These are phyloP conservation scores for Barnettozyma populi DNA, from an alignment of 805 yeast species.

Conservation along the genomic window DNA sequence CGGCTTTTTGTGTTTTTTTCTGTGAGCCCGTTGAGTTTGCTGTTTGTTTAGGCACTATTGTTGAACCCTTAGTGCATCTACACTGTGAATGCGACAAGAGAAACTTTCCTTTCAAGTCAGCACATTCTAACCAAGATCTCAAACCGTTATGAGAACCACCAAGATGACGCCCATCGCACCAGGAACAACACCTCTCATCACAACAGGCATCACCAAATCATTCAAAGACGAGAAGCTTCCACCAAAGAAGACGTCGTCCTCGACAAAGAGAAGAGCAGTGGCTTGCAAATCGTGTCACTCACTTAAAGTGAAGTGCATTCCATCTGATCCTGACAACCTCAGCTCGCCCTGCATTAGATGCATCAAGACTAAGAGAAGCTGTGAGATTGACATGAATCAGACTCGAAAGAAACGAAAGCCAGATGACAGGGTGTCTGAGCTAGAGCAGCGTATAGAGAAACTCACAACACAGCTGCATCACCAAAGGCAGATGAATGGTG, in stretches of 20 bases:
- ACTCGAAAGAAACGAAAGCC: slow-evolving; percentile 42
- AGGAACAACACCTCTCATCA: neutral
- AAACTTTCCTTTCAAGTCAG: no score
- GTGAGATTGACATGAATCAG: slow-evolving; percentile 63
- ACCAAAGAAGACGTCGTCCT: neutral
- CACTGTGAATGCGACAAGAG: no score
- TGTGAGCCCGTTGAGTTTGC: neutral
- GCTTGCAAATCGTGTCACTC: slow-evolving; percentile 77
- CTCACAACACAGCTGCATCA: slow-evolving; percentile 18
- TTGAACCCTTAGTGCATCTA: no score
- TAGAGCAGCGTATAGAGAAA: slow-evolving; percentile 27
- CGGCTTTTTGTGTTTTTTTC: neutral
- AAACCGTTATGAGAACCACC: neutral
- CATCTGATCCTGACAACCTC: slow-evolving; percentile 53
- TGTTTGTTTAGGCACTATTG: no score
- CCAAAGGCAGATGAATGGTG: slow-evolving; percentile 8
- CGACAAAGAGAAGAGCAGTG: slow-evolving; percentile 32
- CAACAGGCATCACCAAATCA: neutral
- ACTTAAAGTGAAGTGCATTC: slow-evolving; percentile 79
- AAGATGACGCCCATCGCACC: neutral
- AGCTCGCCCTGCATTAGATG: slow-evolving; percentile 73
- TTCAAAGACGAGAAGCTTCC: neutral
- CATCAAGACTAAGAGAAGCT: slow-evolving; percentile 50
- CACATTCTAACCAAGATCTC: neutral
- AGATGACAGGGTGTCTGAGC: slow-evolving; percentile 28